Percentiles rank a stretch among this genome's conserved stretches.
Conservation (phyloP, 176 grass and related monocot genomes). For the Oropetium thomaeum region DNA sequence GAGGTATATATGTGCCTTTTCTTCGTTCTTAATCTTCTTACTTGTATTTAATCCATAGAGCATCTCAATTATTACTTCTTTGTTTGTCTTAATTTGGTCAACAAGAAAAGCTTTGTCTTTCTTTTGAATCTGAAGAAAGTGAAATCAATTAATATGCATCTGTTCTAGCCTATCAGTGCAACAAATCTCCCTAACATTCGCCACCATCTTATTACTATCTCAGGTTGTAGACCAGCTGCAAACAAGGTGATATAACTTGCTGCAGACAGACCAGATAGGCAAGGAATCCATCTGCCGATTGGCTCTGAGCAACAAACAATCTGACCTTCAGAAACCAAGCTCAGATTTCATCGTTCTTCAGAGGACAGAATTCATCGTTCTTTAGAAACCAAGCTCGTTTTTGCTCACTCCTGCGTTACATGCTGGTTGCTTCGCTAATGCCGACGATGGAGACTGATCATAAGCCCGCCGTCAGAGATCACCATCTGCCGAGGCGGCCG, state of each 20-base stretch:
- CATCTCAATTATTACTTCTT: neutral
- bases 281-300: neutral
- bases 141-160: too few species aligned
- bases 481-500: neutral
- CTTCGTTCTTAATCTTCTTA: neutral
- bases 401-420: neutral
- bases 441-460: neutral
- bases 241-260: too few species aligned
- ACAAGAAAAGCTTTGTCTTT: neutral
- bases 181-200: neutral
- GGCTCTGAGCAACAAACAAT: too few species aligned
- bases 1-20: neutral
- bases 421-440: conserved; percentile 1
- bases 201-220: neutral
- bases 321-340: neutral
- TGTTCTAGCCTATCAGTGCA: neutral
- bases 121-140: neutral
- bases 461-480: neutral
- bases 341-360: neutral
- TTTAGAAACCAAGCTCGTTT: neutral
- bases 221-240: neutral
- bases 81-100: neutral
- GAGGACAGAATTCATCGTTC: neutral
- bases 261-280: neutral
- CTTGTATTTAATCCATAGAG: neutral